Evolutionary conservation across 345 rosid species (phyloP).

Genomic region (Viola odorata): DNA sequence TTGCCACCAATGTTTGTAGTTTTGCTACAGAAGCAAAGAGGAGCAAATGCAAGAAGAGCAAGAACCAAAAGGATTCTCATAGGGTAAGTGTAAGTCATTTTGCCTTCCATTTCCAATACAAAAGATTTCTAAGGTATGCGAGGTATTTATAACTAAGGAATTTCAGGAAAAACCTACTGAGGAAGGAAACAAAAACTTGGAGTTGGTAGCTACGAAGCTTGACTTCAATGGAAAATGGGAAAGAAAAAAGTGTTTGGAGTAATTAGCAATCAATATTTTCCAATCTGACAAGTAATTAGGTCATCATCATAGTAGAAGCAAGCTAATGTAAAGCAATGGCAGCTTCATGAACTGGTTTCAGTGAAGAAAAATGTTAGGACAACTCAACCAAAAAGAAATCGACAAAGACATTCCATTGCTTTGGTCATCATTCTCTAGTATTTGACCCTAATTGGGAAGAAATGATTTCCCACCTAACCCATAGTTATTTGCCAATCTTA

Average conservation of each 20-base stretch:
- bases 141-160: constrained; percentile 33
- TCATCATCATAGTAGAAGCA: too few relatives aligned
- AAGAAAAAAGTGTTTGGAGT: constrained; percentile 23
- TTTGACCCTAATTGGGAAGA: too few relatives aligned
- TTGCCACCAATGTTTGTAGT: constrained; percentile 14
- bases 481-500: too few relatives aligned
- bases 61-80: constrained; percentile 15
- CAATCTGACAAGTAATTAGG: background rate
- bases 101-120: constrained; percentile 1
- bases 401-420: too few relatives aligned
- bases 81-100: constrained; percentile 38
- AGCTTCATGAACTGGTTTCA: too few relatives aligned
- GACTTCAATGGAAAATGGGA: constrained; percentile 1
- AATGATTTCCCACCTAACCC: too few relatives aligned
- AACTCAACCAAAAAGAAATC: too few relatives aligned
- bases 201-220: constrained; percentile 34
- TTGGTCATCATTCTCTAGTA: too few relatives aligned
- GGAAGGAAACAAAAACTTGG: constrained; percentile 24
- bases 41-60: constrained; percentile 42
- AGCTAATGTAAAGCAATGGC: too few relatives aligned
- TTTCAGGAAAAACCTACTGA: background rate
- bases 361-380: too few relatives aligned
- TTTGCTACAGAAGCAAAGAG: constrained; percentile 36
- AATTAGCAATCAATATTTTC: constrained; percentile 25
- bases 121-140: constrained; percentile 8